These are phyloP conservation scores for Huiozyma naganishii DNA, from an alignment of 805 yeast species.

Conservation along the genomic window DNA sequence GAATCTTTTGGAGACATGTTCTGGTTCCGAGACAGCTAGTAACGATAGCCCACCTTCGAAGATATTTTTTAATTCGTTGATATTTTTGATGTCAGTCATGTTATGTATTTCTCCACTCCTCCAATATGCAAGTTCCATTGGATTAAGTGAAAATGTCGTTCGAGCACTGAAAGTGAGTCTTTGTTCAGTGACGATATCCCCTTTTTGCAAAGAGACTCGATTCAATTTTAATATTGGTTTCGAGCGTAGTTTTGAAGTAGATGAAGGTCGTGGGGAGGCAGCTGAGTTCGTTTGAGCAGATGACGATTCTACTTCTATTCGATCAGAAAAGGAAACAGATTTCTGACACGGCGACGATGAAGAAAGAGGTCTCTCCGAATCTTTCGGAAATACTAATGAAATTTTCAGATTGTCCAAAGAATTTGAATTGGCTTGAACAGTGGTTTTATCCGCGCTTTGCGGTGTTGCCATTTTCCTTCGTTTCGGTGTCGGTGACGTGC, in stretches of 20 bases:
- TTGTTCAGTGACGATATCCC: too few relatives aligned
- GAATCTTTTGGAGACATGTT: constrained; percentile 9
- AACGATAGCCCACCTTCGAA: constrained; percentile 19
- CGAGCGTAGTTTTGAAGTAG: constrained; percentile 11
- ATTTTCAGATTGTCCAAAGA: too few relatives aligned
- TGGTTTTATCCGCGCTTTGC: not conserved
- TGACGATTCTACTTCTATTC: constrained; percentile 15
- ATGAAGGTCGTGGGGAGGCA: constrained; percentile 3
- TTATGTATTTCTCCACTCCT: constrained; percentile 22
- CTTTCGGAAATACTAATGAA: too few relatives aligned
- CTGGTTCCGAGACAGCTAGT: constrained; percentile 5
- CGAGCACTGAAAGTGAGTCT: too few relatives aligned
- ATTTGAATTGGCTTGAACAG: too few relatives aligned
- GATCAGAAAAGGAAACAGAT: constrained; percentile 24
- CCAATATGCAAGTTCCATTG: constrained; percentile 16
- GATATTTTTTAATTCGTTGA: constrained; percentile 15
- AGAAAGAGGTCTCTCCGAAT: too few relatives aligned
- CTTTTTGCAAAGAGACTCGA: not conserved
- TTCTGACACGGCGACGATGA: constrained; percentile 17
- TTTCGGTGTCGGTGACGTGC: constrained; percentile 17
- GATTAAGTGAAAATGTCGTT: not conserved
- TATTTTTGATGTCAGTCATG: constrained; percentile 9
- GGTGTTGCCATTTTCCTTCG: constrained; percentile 8
- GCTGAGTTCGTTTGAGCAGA: constrained; percentile 8
- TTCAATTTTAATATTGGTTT: constrained; percentile 18